phyloP scores from a whole-genome alignment of 1,284 basidiomycete genomes.

The Leccinum griseonigrum region DNA sequence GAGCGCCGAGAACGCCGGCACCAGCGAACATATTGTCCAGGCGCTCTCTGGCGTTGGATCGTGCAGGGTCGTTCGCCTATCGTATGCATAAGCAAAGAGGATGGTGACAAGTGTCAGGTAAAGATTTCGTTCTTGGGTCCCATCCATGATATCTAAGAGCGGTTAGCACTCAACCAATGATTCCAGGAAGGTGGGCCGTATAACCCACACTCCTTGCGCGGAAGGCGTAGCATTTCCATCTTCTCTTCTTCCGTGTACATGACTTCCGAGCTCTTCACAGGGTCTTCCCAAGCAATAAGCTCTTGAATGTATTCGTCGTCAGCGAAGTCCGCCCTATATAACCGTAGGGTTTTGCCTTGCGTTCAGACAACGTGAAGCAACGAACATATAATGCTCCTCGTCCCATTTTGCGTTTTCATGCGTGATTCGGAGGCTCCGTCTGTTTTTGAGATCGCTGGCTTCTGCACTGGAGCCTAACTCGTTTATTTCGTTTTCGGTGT shows the following conservation, averaged over 20 bases:
- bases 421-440: conserved; percentile 47
- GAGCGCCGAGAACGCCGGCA: conserved; percentile 73
- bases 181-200: background rate
- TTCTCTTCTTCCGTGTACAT: conserved; percentile 72
- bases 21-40: conserved; percentile 72
- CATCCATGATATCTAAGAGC: conserved; percentile 55
- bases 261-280: conserved; percentile 40
- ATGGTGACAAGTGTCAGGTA: conserved; percentile 68
- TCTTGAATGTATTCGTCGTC: conserved; percentile 74
- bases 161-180: background rate
- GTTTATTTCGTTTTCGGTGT: conserved; percentile 76
- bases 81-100: conserved; percentile 75
- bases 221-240: conserved; percentile 61
- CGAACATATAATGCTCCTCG: conserved; percentile 77
- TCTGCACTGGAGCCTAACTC: conserved; percentile 72
- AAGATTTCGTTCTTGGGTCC: conserved; percentile 52
- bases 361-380: conserved; percentile 6
- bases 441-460: conserved; percentile 40
- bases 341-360: conserved; percentile 1
- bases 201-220: conserved; percentile 71
- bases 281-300: conserved; percentile 60
- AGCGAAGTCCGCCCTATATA: conserved; percentile 68
- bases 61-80: conserved; percentile 67
- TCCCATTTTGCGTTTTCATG: conserved; percentile 77
- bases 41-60: conserved; percentile 81